phyloP scores from a whole-genome alignment of 164 flowering plant genomes.

The Buxus sempervirens region DNA sequence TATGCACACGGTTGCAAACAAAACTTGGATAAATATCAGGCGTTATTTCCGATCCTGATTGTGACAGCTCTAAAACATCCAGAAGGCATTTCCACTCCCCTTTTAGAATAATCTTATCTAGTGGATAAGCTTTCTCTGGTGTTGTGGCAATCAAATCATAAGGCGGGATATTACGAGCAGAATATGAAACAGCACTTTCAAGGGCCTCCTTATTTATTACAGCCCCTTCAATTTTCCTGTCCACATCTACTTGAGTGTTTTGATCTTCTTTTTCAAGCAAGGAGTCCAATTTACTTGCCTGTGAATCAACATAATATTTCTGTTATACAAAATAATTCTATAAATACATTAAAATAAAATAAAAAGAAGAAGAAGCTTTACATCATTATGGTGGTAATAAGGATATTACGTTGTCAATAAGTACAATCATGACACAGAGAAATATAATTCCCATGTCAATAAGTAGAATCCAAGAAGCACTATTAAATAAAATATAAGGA shows the following conservation, averaged over 20 bases:
- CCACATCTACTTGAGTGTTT: slow-evolving; percentile 26
- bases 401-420: neutral
- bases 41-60: slow-evolving; percentile 24
- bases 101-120: slow-evolving; percentile 62
- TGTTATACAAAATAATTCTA: neutral
- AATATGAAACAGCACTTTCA: slow-evolving; percentile 23
- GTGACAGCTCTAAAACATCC: slow-evolving; percentile 41
- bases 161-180: slow-evolving; percentile 61
- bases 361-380: neutral
- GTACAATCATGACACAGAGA: neutral
- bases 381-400: neutral
- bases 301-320: slow-evolving; percentile 16
- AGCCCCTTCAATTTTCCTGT: slow-evolving; percentile 27
- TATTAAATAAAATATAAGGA: neutral
- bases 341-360: no score
- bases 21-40: slow-evolving; percentile 49
- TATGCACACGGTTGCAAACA: slow-evolving; percentile 55
- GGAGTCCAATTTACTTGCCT: slow-evolving; percentile 39
- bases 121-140: slow-evolving; percentile 69
- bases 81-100: slow-evolving; percentile 66
- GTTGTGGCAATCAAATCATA: slow-evolving; percentile 55
- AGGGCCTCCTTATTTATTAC: slow-evolving; percentile 46
- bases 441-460: no score
- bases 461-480: no score
- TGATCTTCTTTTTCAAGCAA: slow-evolving; percentile 38